Percentiles rank a stretch among this genome's conserved stretches.
Evolutionary conservation across 805 yeast species (phyloP).

Genomic region (Metschnikowia lunata): DNA sequence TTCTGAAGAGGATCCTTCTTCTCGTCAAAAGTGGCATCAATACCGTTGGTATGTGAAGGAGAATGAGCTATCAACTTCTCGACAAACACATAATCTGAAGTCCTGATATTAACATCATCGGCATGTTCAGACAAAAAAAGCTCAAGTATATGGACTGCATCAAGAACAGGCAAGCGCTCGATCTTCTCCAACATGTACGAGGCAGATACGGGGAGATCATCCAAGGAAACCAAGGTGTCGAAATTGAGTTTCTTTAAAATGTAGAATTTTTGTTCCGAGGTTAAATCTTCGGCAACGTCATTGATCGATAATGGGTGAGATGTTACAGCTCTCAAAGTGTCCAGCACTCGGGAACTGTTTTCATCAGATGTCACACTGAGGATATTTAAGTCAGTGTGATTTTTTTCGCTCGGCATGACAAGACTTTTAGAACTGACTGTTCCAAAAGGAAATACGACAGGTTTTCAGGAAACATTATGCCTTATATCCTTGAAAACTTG

Average conservation of each 20-base stretch:
- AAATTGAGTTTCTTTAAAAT: conserved; percentile 26
- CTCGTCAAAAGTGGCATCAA: conserved; percentile 14
- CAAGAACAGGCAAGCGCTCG: conserved; percentile 29
- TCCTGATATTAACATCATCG: conserved; percentile 47
- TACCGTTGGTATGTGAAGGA: not conserved
- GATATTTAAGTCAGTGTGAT: not conserved
- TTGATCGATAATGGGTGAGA: conserved; percentile 23
- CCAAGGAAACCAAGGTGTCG: conserved; percentile 24
- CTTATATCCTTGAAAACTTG: not conserved
- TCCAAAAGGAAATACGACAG: not conserved
- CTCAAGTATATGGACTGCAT: conserved; percentile 37
- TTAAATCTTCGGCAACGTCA: conserved; percentile 23
- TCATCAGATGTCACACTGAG: conserved; percentile 1
- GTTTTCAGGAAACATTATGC: not conserved
- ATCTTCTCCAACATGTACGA: conserved; percentile 41
- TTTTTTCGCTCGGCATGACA: conserved; percentile 1
- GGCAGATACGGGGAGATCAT: conserved; percentile 30
- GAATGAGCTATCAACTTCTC: conserved; percentile 12
- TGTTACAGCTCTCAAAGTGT: conserved; percentile 17
- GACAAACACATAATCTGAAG: conserved; percentile 32
- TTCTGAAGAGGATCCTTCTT: conserved; percentile 4
- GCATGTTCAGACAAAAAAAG: conserved; percentile 38
- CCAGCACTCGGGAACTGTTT: conserved; percentile 7
- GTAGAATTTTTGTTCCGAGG: conserved; percentile 25
- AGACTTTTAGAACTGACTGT: not conserved